phyloP scores from a whole-genome alignment of 164 flowering plant species.

The Echeveria elegans region DNA sequence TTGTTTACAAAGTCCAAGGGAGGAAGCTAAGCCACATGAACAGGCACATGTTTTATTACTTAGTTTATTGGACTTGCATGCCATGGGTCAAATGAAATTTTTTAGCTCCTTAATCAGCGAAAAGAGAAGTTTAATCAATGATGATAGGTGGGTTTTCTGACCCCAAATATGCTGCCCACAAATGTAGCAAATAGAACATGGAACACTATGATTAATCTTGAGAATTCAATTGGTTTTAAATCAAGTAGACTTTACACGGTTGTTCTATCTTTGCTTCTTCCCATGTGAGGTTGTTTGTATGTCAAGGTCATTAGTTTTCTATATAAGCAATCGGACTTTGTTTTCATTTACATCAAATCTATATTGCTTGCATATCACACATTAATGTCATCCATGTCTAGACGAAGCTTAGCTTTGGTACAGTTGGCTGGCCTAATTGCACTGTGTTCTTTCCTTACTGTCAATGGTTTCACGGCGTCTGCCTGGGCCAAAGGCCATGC shows the following conservation, averaged over 20 bases:
- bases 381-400: not conserved
- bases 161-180: constrained; percentile 4
- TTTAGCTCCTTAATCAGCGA: not conserved
- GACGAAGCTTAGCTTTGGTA: not conserved
- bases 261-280: not conserved
- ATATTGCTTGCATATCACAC: not conserved
- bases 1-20: constrained; percentile 1
- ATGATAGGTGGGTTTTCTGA: constrained; percentile 1
- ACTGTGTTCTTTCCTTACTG: not conserved
- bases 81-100: not conserved
- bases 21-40: constrained; percentile 3
- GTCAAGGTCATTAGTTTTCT: not conserved
- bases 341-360: not conserved
- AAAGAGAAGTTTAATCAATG: not conserved
- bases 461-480: constrained; percentile 12
- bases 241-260: not conserved
- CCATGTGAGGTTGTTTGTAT: constrained; percentile 1
- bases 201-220: not conserved
- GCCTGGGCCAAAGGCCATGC: constrained; percentile 17
- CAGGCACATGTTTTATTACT: not conserved
- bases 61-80: not conserved
- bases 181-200: constrained; percentile 5
- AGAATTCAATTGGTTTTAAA: not conserved
- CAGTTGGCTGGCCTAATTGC: not conserved
- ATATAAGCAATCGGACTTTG: not conserved